phyloP scores from a whole-genome alignment of 2,329 filamentous ascomycete genomes.

The Talaromyces verruculosus region DNA sequence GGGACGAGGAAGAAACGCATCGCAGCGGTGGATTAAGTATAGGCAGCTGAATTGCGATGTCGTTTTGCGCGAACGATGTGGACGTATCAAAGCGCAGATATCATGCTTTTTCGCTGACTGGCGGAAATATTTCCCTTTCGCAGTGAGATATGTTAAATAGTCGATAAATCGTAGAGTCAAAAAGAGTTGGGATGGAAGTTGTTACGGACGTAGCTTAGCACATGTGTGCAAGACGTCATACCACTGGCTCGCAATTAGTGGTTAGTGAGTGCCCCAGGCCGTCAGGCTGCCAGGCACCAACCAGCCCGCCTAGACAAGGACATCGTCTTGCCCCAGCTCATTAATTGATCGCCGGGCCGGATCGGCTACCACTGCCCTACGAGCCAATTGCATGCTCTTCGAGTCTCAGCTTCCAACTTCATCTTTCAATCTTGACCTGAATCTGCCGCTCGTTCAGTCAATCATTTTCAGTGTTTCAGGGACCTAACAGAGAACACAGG shows the following conservation, averaged over 20 bases:
- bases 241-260: conserved; percentile 18
- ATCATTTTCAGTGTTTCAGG: neutral
- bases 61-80: neutral
- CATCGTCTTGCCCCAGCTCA: conserved; percentile 3
- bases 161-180: neutral
- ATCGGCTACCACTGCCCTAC: neutral
- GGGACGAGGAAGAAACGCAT: conserved; percentile 96
- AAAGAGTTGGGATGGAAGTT: neutral
- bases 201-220: conserved; percentile 1
- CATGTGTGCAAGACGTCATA: conserved; percentile 22
- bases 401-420: neutral
- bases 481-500: neutral
- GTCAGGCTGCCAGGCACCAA: conserved; percentile 15
- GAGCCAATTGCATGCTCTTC: neutral
- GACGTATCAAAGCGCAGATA: neutral
- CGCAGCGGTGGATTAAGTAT: conserved; percentile 28
- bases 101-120: neutral
- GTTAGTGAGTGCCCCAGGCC: neutral
- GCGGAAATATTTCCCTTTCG: neutral
- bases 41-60: neutral
- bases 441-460: neutral
- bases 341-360: conserved; percentile 1
- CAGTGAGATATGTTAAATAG: neutral
- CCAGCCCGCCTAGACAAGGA: neutral
- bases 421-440: neutral